These are phyloP conservation scores for Malus fusca DNA, from an alignment of 306 rosid species.

Conservation along the genomic window DNA sequence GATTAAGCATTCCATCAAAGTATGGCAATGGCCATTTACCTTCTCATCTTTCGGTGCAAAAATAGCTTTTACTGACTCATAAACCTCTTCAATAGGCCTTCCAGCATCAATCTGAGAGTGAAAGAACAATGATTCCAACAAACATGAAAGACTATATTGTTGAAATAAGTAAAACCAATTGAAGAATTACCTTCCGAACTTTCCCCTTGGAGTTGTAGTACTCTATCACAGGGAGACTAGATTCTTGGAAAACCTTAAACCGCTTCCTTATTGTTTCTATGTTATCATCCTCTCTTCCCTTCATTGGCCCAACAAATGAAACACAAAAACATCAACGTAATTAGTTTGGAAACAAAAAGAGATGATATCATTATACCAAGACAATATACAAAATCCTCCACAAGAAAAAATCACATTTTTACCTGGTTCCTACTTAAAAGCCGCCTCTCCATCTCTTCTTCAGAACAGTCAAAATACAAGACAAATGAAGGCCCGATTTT, in stretches of 20 bases:
- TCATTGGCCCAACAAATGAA: slow-evolving; percentile 14
- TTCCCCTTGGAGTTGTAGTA: slow-evolving; percentile 68
- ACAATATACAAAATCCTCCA: background rate
- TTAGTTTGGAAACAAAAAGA: background rate
- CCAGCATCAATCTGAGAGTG: slow-evolving; percentile 70
- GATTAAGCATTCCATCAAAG: slow-evolving; percentile 34
- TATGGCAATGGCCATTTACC: slow-evolving; percentile 49
- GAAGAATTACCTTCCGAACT: slow-evolving; percentile 66
- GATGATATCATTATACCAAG: background rate
- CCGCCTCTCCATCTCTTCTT: slow-evolving; percentile 91
- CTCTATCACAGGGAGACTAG: slow-evolving; percentile 78
- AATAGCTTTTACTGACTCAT: slow-evolving; percentile 67
- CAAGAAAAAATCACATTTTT: slow-evolving; percentile 7
- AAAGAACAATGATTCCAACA: slow-evolving; percentile 6
- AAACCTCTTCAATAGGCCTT: slow-evolving; percentile 75
- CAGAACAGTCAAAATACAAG: slow-evolving; percentile 77
- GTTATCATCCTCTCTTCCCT: slow-evolving; percentile 98
- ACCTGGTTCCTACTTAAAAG: slow-evolving; percentile 89
- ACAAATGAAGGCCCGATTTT: slow-evolving; percentile 77
- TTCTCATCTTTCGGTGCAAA: slow-evolving; percentile 70
- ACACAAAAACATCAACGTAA: background rate
- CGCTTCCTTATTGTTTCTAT: slow-evolving; percentile 94
- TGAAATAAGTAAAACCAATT: background rate
- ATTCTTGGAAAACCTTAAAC: slow-evolving; percentile 81
- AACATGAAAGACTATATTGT: slow-evolving; percentile 7